Base-by-base conservation (phyloP, 352 stramenopile species). In the Pythium aphanidermatum region DNA sequence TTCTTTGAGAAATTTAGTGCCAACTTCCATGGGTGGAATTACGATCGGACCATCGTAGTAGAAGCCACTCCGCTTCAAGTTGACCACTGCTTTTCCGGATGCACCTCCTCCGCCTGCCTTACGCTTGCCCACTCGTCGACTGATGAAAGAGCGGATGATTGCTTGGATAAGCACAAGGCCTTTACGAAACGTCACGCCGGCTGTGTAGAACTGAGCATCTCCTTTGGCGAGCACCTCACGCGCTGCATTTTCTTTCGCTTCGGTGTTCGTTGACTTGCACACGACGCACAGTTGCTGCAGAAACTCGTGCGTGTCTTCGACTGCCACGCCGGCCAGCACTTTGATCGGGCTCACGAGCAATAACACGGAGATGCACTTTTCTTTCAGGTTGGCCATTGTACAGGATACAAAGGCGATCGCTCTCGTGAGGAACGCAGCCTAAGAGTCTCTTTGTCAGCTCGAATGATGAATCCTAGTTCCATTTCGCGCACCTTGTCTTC, bases 341-440 rank as follows among this genome's bases (percentile, higher is more conserved):
- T 87, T 83, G n/a, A 91, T 45, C n/a, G 81, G 81, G 45, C 81
- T 93, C 36, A 93, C 77, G 16, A 89, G 65, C 17, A 93, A 46
- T 24, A 93, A 53, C 24, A 70, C 77, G 4, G 78, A 86, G n/a
- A 88, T 67, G 34, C 60, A 63, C 11, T 68, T 72, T 32, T 57
- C 43, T 16, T 72, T 65, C 20, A 71, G 48, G 12, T 58, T 50
- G 0, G 37, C 32, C 70, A 87, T 80, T 6, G 65, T 60, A 33
- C 75, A 79, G 8, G 77, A 70, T 19, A 93, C 74, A 36, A 93
- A 87, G 3, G 72, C 78, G 14, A 93, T 60, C 30, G 81, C 78
- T 3, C 81, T 65, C 10, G 74, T 86, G 29, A 93, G 54, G 45
- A 93, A 93, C 1, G 74, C 81, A 14, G 78, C 78, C 75, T 85